Conservation (phyloP, 306 rosid species). For the Glycine soja region DNA sequence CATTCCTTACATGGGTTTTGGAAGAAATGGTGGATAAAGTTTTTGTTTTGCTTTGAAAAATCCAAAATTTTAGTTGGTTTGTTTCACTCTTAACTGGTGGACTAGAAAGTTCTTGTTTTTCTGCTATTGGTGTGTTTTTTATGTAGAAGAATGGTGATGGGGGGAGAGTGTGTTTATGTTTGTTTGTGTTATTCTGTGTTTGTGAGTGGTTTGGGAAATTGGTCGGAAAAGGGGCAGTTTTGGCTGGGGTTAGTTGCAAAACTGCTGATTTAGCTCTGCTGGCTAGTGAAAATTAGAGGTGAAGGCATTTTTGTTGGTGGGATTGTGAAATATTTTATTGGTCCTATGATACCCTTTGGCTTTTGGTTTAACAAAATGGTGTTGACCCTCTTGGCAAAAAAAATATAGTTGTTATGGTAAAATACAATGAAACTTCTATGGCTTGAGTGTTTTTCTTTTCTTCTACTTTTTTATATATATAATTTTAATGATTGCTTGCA, state of each 20-base stretch:
- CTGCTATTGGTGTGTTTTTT: not conserved
- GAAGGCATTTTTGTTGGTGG: conserved; percentile 8
- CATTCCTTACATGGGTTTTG: not conserved
- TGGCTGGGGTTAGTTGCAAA: no score
- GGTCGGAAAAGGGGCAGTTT: not conserved
- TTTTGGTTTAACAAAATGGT: conserved; percentile 37
- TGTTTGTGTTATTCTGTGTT: conserved; percentile 35
- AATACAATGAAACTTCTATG: no score
- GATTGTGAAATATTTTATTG: conserved; percentile 15
- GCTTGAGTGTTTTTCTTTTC: not conserved
- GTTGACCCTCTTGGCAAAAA: not conserved
- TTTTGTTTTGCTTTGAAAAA: conserved; percentile 1
- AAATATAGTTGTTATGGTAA: no score
- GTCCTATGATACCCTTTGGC: conserved; percentile 24
- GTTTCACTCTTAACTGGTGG: not conserved
- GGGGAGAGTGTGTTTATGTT: not conserved
- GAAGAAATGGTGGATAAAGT: no score
- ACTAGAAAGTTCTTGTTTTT: not conserved
- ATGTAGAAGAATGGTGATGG: not conserved
- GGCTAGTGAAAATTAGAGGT: not conserved
- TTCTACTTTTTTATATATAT: not conserved
- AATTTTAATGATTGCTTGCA: conserved; percentile 3
- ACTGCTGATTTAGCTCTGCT: conserved; percentile 19
- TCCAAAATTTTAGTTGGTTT: not conserved
- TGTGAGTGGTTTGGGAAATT: conserved; percentile 27